These are phyloP conservation scores for Azolla pinnata DNA, from an alignment of 75 land plant species.

Conservation along the genomic window DNA sequence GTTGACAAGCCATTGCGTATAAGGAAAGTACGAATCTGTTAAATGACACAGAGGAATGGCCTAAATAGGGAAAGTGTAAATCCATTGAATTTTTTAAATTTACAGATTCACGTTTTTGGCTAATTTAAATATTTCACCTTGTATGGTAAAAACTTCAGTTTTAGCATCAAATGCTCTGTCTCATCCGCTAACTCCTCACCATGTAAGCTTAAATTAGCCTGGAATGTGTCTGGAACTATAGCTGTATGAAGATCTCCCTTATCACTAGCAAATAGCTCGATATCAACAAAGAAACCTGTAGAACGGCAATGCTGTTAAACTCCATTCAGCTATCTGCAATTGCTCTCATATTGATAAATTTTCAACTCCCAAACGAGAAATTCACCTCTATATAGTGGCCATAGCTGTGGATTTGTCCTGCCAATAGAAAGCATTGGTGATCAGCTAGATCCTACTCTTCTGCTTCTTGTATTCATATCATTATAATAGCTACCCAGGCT, in stretches of 20 bases:
- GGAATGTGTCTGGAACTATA: background rate
- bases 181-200: slow-evolving; percentile 69
- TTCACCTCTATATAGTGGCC: slow-evolving; percentile 98
- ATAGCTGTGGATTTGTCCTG: slow-evolving; percentile 73
- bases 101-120: too few relatives aligned
- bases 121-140: too few relatives aligned
- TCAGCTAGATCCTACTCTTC: too few relatives aligned
- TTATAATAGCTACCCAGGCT: too few relatives aligned
- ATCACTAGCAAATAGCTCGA: slow-evolving; percentile 42
- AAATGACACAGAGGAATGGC: background rate
- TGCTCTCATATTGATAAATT: background rate
- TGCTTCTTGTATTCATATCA: too few relatives aligned
- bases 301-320: background rate
- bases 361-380: background rate
- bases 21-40: slow-evolving; percentile 83
- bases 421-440: background rate
- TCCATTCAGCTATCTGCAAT: background rate
- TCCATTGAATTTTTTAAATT: too few relatives aligned
- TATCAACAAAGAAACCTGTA: slow-evolving; percentile 90
- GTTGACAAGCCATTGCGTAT: slow-evolving; percentile 92
- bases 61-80: background rate
- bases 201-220: slow-evolving; percentile 1
- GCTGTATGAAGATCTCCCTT: background rate
- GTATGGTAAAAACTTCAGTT: slow-evolving; percentile 90
- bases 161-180: slow-evolving; percentile 79